Evolutionary conservation across 495 filamentous ascomycete genomes (phyloP).

Genomic region (Tuber calosporum): DNA sequence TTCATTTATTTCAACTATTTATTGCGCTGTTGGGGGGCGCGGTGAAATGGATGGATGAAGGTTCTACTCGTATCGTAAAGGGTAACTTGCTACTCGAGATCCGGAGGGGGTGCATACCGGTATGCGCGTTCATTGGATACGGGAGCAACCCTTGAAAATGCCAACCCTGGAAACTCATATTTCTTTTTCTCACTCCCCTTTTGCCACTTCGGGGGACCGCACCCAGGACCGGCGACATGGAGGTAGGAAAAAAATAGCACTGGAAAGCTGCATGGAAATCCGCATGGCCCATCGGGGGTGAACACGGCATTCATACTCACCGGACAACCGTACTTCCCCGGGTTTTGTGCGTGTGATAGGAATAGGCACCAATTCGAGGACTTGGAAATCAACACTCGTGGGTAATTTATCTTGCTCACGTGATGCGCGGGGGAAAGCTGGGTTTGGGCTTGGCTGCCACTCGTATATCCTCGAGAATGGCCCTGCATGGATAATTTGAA

Average conservation of each 20-base stretch:
- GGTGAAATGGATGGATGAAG: not conserved
- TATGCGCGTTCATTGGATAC: not conserved
- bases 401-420: no score
- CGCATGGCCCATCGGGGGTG: not conserved
- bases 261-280: not conserved
- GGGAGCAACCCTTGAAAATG: not conserved
- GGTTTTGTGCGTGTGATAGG: not conserved
- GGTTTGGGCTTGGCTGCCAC: no score
- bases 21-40: not conserved
- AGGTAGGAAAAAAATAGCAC: not conserved
- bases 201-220: no score
- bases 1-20: not conserved
- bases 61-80: not conserved
- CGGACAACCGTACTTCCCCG: not conserved
- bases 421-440: no score
- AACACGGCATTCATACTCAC: not conserved
- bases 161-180: not conserved
- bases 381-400: not conserved
- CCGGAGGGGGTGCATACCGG: not conserved
- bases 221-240: not conserved
- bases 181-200: not conserved
- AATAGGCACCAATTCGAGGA: not conserved
- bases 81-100: not conserved
- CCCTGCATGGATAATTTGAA: no score
- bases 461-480: no score